These are phyloP conservation scores for Penicillium lagena DNA, from an alignment of 495 filamentous ascomycete genomes.

Conservation along the genomic window DNA sequence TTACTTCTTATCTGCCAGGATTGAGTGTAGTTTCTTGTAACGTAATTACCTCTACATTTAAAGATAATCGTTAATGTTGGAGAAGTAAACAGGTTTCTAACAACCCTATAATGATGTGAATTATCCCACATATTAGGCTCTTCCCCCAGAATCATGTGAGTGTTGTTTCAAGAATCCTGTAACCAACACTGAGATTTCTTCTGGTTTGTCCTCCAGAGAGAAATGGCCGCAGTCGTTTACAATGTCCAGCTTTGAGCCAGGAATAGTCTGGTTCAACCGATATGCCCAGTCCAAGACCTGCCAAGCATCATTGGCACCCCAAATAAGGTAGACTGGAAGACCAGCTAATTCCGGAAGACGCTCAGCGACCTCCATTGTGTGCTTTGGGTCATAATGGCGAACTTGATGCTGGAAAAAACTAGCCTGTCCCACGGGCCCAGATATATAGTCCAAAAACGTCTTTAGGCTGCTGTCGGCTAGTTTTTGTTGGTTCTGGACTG, in stretches of 20 bases:
- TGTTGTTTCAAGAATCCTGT: no score
- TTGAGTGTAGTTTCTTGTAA: no score
- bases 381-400: slow-evolving; percentile 7
- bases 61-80: no score
- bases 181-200: slow-evolving; percentile 1
- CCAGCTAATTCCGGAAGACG: slow-evolving; percentile 1
- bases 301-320: slow-evolving; percentile 9
- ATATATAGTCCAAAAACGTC: slow-evolving; percentile 7
- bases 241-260: slow-evolving; percentile 5
- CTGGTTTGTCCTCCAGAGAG: slow-evolving; percentile 6
- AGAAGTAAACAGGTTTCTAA: no score
- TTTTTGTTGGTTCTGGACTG: slow-evolving; percentile 3
- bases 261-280: slow-evolving; percentile 4
- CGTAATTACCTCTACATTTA: no score
- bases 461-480: slow-evolving; percentile 1
- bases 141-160: no score
- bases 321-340: slow-evolving; percentile 6
- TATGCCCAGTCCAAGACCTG: slow-evolving; percentile 8
- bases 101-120: no score
- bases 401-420: slow-evolving; percentile 9
- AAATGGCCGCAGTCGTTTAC: slow-evolving; percentile 7
- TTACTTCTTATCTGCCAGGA: no score
- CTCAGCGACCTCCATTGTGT: slow-evolving; percentile 8
- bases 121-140: no score
- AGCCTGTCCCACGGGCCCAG: slow-evolving; percentile 4